Conservation (phyloP, 768 basidiomycete species). For the Trametes elegans region DNA sequence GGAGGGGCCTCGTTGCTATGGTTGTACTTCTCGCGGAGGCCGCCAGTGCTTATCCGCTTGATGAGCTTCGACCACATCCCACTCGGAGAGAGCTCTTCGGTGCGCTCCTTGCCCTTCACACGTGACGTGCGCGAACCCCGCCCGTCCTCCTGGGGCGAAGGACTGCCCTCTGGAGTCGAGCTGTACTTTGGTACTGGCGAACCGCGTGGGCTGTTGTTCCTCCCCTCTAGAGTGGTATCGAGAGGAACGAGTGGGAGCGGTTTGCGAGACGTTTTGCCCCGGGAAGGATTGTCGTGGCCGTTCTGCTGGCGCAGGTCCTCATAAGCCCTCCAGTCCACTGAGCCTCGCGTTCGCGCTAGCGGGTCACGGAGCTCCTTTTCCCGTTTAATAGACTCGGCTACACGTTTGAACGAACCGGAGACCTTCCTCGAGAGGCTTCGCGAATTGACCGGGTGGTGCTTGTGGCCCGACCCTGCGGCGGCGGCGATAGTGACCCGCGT, state of each 20-base stretch:
- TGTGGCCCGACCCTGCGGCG: too few species aligned
- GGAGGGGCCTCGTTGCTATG: conserved; percentile 35
- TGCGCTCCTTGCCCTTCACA: conserved; percentile 20
- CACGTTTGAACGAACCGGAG: conserved; percentile 34
- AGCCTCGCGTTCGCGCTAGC: not conserved
- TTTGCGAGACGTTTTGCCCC: not conserved
- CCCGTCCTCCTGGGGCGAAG: conserved; percentile 12
- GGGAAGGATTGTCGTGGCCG: conserved; percentile 4
- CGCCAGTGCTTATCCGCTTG: conserved; percentile 67
- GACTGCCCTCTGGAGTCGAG: not conserved
- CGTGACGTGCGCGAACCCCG: conserved; percentile 14
- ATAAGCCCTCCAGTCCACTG: conserved; percentile 19
- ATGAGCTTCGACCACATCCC: conserved; percentile 65
- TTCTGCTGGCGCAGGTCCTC: conserved; percentile 8
- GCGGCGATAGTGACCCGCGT: conserved; percentile 1
- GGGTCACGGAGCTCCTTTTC: conserved; percentile 11
- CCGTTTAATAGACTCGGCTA: conserved; percentile 18
- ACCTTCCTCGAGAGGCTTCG: conserved; percentile 36
- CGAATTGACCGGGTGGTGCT: not conserved
- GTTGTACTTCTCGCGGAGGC: conserved; percentile 55
- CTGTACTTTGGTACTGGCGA: conserved; percentile 6
- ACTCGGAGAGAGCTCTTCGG: conserved; percentile 29
- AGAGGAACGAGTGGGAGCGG: conserved; percentile 7
- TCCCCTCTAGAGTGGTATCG: not conserved
- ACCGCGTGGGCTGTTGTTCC: conserved; percentile 6